Evolutionary conservation across 495 filamentous ascomycete genomes (phyloP).

Genomic region (Hypoxylon fragiforme): DNA sequence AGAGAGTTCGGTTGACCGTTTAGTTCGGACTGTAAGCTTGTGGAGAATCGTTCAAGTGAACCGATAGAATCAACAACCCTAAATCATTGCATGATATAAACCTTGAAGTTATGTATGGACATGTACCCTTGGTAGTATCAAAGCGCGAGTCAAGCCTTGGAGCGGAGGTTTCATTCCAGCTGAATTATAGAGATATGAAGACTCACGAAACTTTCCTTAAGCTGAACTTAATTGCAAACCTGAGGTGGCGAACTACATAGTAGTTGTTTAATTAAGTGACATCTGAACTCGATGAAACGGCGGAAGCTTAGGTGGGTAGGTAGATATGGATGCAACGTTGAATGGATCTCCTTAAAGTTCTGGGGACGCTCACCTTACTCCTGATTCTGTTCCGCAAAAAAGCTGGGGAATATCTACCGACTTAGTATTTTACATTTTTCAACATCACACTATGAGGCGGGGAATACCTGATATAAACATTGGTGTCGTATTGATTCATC

Average conservation of each 20-base stretch:
- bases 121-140: constrained; percentile 1
- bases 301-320: too few relatives aligned
- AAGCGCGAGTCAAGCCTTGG: constrained; percentile 16
- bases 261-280: not conserved
- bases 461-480: too few relatives aligned
- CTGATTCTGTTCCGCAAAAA: too few relatives aligned
- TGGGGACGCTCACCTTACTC: too few relatives aligned
- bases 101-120: too few relatives aligned
- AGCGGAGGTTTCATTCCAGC: not conserved
- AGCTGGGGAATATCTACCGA: too few relatives aligned
- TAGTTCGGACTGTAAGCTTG: constrained; percentile 1
- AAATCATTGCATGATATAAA: not conserved
- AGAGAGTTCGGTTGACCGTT: not conserved
- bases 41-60: constrained; percentile 4
- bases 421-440: too few relatives aligned
- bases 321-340: too few relatives aligned
- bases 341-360: too few relatives aligned
- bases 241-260: not conserved
- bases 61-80: not conserved
- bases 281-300: too few relatives aligned
- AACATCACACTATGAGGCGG: too few relatives aligned
- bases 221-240: constrained; percentile 1
- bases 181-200: not conserved
- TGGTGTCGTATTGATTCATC: too few relatives aligned
- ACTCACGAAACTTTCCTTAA: not conserved